Base-by-base conservation (phyloP, 495 filamentous ascomycete genomes). In the Cairneyella variabilis region DNA sequence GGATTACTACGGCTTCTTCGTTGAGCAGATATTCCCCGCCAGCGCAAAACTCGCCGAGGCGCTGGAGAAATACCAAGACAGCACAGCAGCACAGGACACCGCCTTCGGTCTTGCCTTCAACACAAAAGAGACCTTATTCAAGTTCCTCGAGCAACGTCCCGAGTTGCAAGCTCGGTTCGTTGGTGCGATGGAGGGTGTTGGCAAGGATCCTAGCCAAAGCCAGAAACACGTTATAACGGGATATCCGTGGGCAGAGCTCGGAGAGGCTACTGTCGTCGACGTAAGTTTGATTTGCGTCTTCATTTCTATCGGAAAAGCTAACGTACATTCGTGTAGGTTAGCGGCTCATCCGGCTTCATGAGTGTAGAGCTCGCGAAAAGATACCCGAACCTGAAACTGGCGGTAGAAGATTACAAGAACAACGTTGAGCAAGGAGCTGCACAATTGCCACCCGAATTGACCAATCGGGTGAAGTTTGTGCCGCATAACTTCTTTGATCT, bases 291-390 rank as follows among this genome's bases (percentile, higher is more conserved):
- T 21, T n/a, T n/a, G n/a, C n/a, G n/a, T n/a, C n/a, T n/a, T n/a
- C n/a, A n/a, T n/a, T n/a, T n/a, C n/a, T n/a, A n/a, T n/a, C n/a
- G n/a, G n/a, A n/a, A n/a, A n/a, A n/a, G n/a, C n/a, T n/a, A n/a
- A n/a, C n/a, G n/a, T n/a, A n/a, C n/a, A n/a, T n/a, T n/a, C n/a
- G n/a, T n/a, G n/a, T 16, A 47, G 42, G 22, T 84, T 0, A 80
- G 80, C 38, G 79, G 80, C 4, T 68, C 68, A n/a, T 66, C 75
- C 44, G 79, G 80, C 1, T 75, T 80, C 47, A 74, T 78, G 17
- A 66, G 65, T 26, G 64, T 70, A n/a, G 73, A 71, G 10, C 57
- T 84, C 34, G 77, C 76, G 20, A 44, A 58, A 34, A 41, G 38
- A 41, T 82, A 74, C 49, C 62, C 67, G 41, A 64, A 71, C 38